These are phyloP conservation scores for Talaromyces liani DNA, from an alignment of 495 filamentous ascomycete species.

Conservation along the genomic window DNA sequence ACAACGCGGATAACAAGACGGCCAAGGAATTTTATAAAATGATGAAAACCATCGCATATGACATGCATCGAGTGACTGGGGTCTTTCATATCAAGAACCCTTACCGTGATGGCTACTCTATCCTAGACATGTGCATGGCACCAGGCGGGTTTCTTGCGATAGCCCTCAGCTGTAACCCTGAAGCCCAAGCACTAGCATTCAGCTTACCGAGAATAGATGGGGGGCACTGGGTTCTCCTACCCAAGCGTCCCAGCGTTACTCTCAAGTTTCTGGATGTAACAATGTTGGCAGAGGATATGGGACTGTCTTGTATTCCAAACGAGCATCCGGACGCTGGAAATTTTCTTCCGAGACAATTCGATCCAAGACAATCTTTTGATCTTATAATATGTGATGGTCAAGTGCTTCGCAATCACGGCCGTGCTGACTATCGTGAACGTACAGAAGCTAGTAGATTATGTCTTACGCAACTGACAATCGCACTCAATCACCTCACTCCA, in stretches of 20 bases:
- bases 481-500: conserved; percentile 32
- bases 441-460: conserved; percentile 34
- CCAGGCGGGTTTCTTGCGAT: conserved; percentile 43
- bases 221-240: conserved; percentile 35
- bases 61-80: conserved; percentile 18
- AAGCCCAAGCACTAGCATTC: conserved; percentile 30
- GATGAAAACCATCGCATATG: conserved; percentile 25
- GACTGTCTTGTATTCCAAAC: conserved; percentile 26
- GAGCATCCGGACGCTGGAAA: conserved; percentile 33
- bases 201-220: conserved; percentile 32
- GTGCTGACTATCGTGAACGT: conserved; percentile 31
- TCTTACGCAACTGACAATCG: conserved; percentile 39
- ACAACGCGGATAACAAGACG: background rate
- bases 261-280: conserved; percentile 42
- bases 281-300: conserved; percentile 48
- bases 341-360: conserved; percentile 26
- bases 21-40: conserved; percentile 20
- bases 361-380: conserved; percentile 30
- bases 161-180: conserved; percentile 27
- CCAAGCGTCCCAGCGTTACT: conserved; percentile 8
- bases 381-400: conserved; percentile 53
- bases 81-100: conserved; percentile 11
- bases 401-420: conserved; percentile 39
- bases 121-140: conserved; percentile 53
- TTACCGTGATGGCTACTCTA: conserved; percentile 4